These are phyloP conservation scores for Colletotrichum lupini DNA, from an alignment of 2,329 filamentous ascomycete genomes.

Conservation along the genomic window DNA sequence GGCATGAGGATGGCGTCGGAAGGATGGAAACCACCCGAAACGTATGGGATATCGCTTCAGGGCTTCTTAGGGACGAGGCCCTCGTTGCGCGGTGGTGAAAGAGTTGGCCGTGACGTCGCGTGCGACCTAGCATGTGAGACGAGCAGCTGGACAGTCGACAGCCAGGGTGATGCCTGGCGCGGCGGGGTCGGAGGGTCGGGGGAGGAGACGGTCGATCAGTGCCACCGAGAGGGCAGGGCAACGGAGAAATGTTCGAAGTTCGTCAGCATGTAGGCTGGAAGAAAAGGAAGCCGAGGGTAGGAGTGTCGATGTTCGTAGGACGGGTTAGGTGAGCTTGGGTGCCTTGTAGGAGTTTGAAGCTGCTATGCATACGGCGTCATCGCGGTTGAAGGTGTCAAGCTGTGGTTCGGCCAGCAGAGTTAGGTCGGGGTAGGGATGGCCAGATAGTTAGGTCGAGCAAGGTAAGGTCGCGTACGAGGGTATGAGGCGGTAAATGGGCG, in stretches of 20 bases:
- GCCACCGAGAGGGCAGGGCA: not conserved
- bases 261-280: not conserved
- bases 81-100: not conserved
- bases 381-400: not conserved
- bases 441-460: not conserved
- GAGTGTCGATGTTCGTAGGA: not conserved
- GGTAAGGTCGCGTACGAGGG: not conserved
- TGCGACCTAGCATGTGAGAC: conserved; percentile 31
- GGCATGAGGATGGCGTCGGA: not conserved
- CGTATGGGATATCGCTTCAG: not conserved
- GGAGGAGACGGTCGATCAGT: not conserved
- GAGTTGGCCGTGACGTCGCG: conserved; percentile 17
- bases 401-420: not conserved
- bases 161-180: conserved; percentile 26
- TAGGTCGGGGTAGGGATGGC: not conserved
- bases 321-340: not conserved
- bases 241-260: not conserved
- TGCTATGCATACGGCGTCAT: not conserved
- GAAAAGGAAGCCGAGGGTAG: not conserved
- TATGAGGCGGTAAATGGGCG: not conserved
- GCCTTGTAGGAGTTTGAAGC: not conserved
- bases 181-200: conserved; percentile 17
- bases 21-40: not conserved
- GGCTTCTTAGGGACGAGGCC: not conserved
- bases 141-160: conserved; percentile 17